Evolutionary conservation across 495 filamentous ascomycete species (phyloP).

Genomic region (Xylaria acuta): DNA sequence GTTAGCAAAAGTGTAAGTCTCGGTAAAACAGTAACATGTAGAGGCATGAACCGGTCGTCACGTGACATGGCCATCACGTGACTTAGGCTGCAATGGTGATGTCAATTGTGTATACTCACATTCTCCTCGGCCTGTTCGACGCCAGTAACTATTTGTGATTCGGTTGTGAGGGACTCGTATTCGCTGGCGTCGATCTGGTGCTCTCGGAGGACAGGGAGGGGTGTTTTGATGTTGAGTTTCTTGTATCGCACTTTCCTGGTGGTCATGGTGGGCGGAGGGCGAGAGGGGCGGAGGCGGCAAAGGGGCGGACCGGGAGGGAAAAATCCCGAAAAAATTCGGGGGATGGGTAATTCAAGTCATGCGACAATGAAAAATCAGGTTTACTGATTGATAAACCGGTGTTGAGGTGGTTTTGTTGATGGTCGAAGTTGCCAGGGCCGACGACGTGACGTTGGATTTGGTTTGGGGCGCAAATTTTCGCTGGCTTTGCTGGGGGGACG

Average conservation of each 20-base stretch:
- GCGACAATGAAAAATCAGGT: conserved; percentile 60
- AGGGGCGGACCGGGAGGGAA: conserved; percentile 51
- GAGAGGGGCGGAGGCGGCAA: conserved; percentile 45
- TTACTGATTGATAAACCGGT: conserved; percentile 59
- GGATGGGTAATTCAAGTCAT: conserved; percentile 59
- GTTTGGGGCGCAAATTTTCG: conserved; percentile 54
- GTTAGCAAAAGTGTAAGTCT: conserved; percentile 6
- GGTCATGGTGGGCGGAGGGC: conserved; percentile 64
- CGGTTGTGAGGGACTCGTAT: conserved; percentile 60
- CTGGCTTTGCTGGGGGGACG: conserved; percentile 41
- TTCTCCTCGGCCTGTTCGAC: conserved; percentile 97
- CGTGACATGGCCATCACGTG: conserved; percentile 44
- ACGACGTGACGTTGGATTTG: conserved; percentile 71
- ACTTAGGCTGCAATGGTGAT: conserved; percentile 51
- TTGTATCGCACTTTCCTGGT: conserved; percentile 81
- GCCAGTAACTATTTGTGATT: conserved; percentile 85
- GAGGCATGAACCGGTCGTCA: conserved; percentile 50
- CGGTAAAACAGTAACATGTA: background rate
- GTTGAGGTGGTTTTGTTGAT: conserved; percentile 65
- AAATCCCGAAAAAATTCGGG: conserved; percentile 55
- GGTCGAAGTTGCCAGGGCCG: conserved; percentile 57
- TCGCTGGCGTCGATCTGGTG: conserved; percentile 82
- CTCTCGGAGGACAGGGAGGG: conserved; percentile 84
- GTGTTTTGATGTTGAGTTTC: conserved; percentile 89
- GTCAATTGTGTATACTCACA: conserved; percentile 67